A percentile compares a stretch with the other conserved stretches of the same genome.
phyloP scores from a whole-genome alignment of 129 eudicot species.

The Apium graveolens region DNA sequence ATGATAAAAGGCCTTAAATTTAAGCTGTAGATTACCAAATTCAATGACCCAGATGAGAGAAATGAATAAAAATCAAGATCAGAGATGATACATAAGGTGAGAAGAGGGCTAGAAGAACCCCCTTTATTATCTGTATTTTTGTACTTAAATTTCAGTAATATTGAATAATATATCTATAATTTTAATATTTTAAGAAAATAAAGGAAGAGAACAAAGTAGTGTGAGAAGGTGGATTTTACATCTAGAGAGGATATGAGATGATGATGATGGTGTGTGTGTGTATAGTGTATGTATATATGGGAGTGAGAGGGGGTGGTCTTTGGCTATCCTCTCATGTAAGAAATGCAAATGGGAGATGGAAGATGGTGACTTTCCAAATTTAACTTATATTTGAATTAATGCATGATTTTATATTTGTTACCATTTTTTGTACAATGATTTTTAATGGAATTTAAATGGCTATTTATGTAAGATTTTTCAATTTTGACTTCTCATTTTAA shows the following conservation, averaged over 20 bases:
- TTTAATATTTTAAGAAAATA: not conserved
- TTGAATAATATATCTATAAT: not conserved
- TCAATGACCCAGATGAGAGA: slow-evolving; percentile 3
- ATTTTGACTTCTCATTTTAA: not conserved
- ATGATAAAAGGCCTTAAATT: not conserved
- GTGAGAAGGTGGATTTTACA: slow-evolving; percentile 18
- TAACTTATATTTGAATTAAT: slow-evolving; percentile 9
- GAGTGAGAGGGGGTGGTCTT: slow-evolving; percentile 14
- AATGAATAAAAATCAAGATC: slow-evolving; percentile 40
- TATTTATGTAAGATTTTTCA: not conserved
- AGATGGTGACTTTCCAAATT: slow-evolving; percentile 29
- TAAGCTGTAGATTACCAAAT: not conserved
- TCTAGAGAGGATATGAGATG: slow-evolving; percentile 2
- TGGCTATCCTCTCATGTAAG: slow-evolving; percentile 54
- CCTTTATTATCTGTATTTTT: slow-evolving; percentile 21
- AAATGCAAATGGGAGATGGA: slow-evolving; percentile 34
- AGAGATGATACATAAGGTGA: slow-evolving; percentile 47
- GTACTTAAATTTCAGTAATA: not conserved
- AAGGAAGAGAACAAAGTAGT: slow-evolving; percentile 8
- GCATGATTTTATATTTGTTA: not conserved
- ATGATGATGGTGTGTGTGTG: not conserved
- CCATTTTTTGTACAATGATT: not conserved
- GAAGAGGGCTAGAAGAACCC: slow-evolving; percentile 48
- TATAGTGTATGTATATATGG: slow-evolving; percentile 4
- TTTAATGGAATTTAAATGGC: not conserved